phyloP scores from a whole-genome alignment of 2,329 filamentous ascomycete genomes.

The Ceratocystis lukuohia region DNA sequence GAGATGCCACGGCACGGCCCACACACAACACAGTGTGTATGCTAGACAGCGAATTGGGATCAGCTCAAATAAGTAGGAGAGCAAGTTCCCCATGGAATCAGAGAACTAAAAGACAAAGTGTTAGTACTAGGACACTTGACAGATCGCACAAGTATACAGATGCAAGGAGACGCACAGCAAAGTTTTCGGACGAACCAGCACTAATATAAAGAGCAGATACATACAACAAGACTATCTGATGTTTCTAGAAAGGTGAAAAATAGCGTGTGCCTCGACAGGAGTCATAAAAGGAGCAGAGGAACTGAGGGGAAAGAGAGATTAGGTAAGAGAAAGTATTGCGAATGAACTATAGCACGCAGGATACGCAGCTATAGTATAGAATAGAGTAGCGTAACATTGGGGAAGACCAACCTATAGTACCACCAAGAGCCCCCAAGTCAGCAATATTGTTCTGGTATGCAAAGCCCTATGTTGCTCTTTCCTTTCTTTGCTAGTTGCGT shows the following conservation, averaged over 20 bases:
- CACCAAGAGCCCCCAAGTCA: no score
- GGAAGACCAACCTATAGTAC: no score
- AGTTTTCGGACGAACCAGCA: not conserved
- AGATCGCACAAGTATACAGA: not conserved
- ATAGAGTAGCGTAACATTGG: no score
- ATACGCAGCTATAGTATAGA: no score
- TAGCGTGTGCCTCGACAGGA: not conserved
- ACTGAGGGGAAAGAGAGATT: not conserved
- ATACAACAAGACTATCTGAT: no score
- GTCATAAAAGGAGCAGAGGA: not conserved
- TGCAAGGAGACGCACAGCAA: not conserved
- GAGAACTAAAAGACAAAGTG: not conserved
- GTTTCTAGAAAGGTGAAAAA: not conserved
- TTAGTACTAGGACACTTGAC: not conserved
- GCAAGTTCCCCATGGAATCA: not conserved
- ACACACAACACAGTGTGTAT: not conserved
- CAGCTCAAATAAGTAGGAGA: not conserved
- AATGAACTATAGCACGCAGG: no score
- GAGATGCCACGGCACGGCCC: not conserved
- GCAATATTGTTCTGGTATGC: no score
- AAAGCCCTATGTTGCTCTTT: not conserved
- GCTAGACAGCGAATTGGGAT: not conserved
- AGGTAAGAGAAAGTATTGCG: no score
- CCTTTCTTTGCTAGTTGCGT: not conserved
- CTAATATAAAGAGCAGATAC: not conserved